Conservation (phyloP, 2,329 filamentous ascomycete species). For the Colletotrichum echinochloae region DNA sequence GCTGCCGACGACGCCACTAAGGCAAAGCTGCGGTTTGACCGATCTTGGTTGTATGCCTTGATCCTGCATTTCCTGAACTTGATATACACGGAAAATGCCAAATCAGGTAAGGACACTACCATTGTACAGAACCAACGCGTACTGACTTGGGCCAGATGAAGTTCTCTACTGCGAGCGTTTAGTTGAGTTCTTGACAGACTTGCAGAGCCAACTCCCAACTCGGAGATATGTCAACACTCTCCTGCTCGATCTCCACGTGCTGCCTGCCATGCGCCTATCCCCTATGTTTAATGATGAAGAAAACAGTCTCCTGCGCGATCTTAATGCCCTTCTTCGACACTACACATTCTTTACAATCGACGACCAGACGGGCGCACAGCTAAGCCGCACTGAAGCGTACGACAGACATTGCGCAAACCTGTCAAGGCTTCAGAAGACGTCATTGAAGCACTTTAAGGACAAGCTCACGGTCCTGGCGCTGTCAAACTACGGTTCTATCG, state of each 20-base stretch:
- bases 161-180: constrained; percentile 92
- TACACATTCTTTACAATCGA: constrained; percentile 92
- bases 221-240: constrained; percentile 92
- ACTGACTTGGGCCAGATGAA: constrained; percentile 63
- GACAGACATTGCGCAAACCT: constrained; percentile 82
- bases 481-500: constrained; percentile 91
- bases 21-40: constrained; percentile 86
- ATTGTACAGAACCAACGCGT: constrained; percentile 34
- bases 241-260: constrained; percentile 84
- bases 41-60: constrained; percentile 91
- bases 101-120: constrained; percentile 54
- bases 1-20: constrained; percentile 84
- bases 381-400: constrained; percentile 79
- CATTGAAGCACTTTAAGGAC: constrained; percentile 85
- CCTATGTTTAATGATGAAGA: constrained; percentile 80
- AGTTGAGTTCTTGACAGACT: constrained; percentile 87
- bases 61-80: constrained; percentile 84
- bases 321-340: constrained; percentile 83
- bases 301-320: constrained; percentile 82
- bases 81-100: constrained; percentile 70
- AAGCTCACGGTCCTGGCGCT: constrained; percentile 92
- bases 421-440: constrained; percentile 81
- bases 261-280: constrained; percentile 82
- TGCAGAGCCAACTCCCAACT: constrained; percentile 94
- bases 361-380: constrained; percentile 86